These are phyloP conservation scores for Boletales sp. DNA, from an alignment of 768 basidiomycete species.

Conservation along the genomic window DNA sequence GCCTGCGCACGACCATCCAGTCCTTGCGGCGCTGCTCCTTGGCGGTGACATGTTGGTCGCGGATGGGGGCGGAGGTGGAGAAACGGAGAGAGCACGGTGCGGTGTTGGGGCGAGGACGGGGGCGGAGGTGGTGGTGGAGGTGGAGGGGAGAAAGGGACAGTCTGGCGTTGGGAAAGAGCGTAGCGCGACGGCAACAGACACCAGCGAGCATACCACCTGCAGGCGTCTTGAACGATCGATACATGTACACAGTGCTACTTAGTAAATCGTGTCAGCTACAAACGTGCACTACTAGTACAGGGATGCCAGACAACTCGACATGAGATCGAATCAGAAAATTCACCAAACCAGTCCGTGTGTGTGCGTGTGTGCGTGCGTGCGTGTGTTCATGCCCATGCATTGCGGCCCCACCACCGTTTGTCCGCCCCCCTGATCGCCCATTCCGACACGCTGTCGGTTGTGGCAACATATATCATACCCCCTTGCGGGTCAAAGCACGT, in stretches of 20 bases:
- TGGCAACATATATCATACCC: conserved; percentile 64
- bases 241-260: background rate
- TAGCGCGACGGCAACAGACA: conserved; percentile 23
- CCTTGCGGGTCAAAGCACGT: conserved; percentile 72
- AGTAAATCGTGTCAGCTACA: conserved; percentile 12
- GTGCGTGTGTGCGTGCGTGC: background rate
- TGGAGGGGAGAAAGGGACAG: conserved; percentile 1
- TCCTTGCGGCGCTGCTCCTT: conserved; percentile 69
- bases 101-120: background rate
- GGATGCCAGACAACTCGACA: conserved; percentile 10
- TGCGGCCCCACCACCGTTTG: conserved; percentile 68
- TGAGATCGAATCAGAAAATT: conserved; percentile 8
- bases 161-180: conserved; percentile 3
- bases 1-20: conserved; percentile 78
- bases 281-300: conserved; percentile 17
- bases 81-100: conserved; percentile 2
- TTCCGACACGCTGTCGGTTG: conserved; percentile 64
- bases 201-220: conserved; percentile 21
- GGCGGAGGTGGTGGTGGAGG: conserved; percentile 4
- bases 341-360: background rate
- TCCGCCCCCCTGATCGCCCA: conserved; percentile 72
- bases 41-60: conserved; percentile 9
- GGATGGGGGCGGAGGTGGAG: conserved; percentile 17
- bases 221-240: background rate
- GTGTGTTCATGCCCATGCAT: conserved; percentile 37